These are phyloP conservation scores for Termitomyces sp. DNA, from an alignment of 768 basidiomycete genomes.

Conservation along the genomic window DNA sequence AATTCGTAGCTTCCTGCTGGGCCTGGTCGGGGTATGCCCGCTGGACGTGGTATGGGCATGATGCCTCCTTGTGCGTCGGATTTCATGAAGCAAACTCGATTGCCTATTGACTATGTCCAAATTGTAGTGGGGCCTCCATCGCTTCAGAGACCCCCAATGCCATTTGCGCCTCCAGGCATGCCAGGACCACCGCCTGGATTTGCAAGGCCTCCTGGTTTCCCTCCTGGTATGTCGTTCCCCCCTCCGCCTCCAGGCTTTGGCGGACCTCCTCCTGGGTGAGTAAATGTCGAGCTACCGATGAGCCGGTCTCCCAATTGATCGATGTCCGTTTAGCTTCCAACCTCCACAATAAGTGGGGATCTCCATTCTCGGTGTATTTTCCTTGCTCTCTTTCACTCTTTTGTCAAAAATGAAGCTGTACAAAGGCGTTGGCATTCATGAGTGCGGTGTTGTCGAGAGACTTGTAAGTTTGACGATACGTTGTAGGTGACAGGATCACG, in stretches of 20 bases:
- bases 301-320: not conserved
- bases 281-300: not conserved
- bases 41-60: conserved; percentile 96
- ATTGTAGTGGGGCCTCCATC: conserved; percentile 52
- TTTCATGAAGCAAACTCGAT: not conserved
- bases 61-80: conserved; percentile 69
- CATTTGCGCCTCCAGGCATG: conserved; percentile 71
- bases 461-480: conserved; percentile 9
- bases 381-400: not conserved
- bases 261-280: conserved; percentile 82
- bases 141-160: conserved; percentile 65
- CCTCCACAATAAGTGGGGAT: conserved; percentile 33
- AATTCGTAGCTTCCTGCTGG: conserved; percentile 66
- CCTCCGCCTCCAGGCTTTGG: conserved; percentile 75
- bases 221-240: conserved; percentile 70
- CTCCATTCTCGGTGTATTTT: not conserved
- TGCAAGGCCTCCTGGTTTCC: conserved; percentile 71
- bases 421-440: conserved; percentile 6
- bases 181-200: conserved; percentile 83
- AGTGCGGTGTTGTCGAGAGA: conserved; percentile 8
- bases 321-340: conserved; percentile 36
- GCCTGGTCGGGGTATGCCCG: conserved; percentile 93
- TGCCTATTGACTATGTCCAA: conserved; percentile 11
- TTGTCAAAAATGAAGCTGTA: conserved; percentile 11
- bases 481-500: conserved; percentile 8